Base-by-base conservation (phyloP, 1,139 yeast species). In the Nakaseomyces delphensis region DNA sequence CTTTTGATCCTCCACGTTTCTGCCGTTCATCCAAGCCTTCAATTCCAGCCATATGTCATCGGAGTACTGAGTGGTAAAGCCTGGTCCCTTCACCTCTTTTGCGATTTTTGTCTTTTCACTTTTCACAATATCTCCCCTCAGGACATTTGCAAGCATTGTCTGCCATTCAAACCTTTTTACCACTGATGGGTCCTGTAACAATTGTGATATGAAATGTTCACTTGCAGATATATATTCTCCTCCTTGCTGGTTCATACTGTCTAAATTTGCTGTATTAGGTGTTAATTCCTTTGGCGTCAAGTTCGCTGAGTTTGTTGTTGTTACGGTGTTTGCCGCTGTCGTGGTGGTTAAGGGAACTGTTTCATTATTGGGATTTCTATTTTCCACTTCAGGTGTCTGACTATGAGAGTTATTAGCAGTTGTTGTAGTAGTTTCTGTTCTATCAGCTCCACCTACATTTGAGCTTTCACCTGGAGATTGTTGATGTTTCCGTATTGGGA, bases 81-180 rank as follows among this genome's bases (percentile, higher is more conserved):
- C 74, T 52, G 59, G 67, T 56, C 49, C 49, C 41, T 48, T 52
- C 4, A 47, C 53, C 43, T 64, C 69, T 37, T 66, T 64, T 32
- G 77, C 79, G 42, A 91, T 71, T 56, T 89, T 82, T 3, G 93
- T 81, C 65, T 89, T 91, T 60, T 91, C 98, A 9, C 94, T 83
- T 33, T 81, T 74, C 16, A 91, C 87, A 39, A 91, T 95, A 59
- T 91, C 98, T 49, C 98, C 97, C 2, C 94, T 89, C 31, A 91
- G 71, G 2, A 91, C 98, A 3, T 91, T 76, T 3, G 85, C 75
- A 38, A 91, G 69, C 96, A 91, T 86, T 0, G 93, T 77, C 61
- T 91, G 97, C 98, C 98, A 91, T 64, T 89, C 96, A 21, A 89
- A 69, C 40, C 98, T 69, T 59, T 87, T 97, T 23, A 79, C 62